phyloP scores from a whole-genome alignment of 331 rosid species.

The Acacia pycnantha region DNA sequence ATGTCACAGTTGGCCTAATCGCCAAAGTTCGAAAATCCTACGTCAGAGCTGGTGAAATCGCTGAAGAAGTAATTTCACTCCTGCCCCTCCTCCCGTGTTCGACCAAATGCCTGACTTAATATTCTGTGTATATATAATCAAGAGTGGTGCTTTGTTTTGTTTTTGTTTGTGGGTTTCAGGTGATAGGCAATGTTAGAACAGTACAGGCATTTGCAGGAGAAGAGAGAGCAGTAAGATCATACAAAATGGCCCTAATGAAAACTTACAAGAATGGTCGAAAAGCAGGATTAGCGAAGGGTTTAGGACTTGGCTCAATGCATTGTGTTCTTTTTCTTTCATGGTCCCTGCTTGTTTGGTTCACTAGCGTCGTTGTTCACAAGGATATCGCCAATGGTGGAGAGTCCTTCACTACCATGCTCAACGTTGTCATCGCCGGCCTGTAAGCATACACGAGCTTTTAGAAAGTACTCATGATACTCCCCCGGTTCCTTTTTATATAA shows the following conservation, averaged over 20 bases:
- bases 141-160: background rate
- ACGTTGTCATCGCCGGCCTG: constrained; percentile 98
- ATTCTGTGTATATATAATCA: background rate
- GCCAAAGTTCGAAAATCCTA: constrained; percentile 78
- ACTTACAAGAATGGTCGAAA: constrained; percentile 79
- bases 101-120: background rate
- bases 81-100: background rate
- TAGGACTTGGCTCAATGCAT: constrained; percentile 81
- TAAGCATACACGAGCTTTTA: constrained; percentile 34
- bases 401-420: constrained; percentile 98
- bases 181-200: constrained; percentile 89
- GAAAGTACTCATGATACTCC: background rate
- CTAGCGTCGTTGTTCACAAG: constrained; percentile 81
- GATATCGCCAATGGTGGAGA: constrained; percentile 86
- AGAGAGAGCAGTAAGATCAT: constrained; percentile 77
- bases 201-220: constrained; percentile 99
- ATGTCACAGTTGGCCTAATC: constrained; percentile 77
- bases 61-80: constrained; percentile 75
- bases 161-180: constrained; percentile 42
- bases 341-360: constrained; percentile 84
- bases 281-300: constrained; percentile 91
- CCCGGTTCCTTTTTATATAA: too few relatives aligned
- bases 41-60: constrained; percentile 92
- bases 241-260: constrained; percentile 63
- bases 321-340: constrained; percentile 81